Evolutionary conservation across 805 yeast species (phyloP).

Genomic region (Tetrapisispora iriomotensis): DNA sequence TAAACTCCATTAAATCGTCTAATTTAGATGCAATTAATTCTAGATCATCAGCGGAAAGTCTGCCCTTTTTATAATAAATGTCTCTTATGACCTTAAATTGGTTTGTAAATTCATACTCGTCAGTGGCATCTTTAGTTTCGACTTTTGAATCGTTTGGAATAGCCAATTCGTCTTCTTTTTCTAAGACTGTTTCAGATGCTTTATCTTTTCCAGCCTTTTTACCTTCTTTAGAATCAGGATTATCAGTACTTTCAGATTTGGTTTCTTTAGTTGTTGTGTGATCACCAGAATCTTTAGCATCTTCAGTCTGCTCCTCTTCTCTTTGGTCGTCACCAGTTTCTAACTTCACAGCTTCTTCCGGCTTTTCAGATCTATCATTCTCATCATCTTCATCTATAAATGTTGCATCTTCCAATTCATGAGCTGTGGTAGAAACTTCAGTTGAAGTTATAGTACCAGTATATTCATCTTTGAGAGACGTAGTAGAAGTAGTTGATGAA

Average conservation of each 20-base stretch:
- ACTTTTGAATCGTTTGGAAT: not conserved
- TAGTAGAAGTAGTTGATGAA: not conserved
- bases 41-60: conserved; percentile 8
- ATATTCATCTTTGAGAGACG: not conserved
- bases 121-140: not conserved
- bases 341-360: not conserved
- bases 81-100: conserved; percentile 25
- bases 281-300: no score
- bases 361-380: not conserved
- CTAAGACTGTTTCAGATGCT: not conserved
- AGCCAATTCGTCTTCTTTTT: not conserved
- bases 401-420: no score
- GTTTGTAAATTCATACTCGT: conserved; percentile 21
- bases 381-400: not conserved
- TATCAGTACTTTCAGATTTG: not conserved
- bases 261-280: not conserved
- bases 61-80: conserved; percentile 6
- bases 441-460: not conserved
- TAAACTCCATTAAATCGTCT: conserved; percentile 43
- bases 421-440: not conserved
- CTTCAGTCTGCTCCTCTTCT: not conserved
- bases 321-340: no score
- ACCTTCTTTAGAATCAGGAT: not conserved
- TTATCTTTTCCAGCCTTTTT: not conserved
- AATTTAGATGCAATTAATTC: conserved; percentile 16